Evolutionary conservation across 2,329 filamentous ascomycete genomes (phyloP).

Genomic region (Hypoxylon sp.): DNA sequence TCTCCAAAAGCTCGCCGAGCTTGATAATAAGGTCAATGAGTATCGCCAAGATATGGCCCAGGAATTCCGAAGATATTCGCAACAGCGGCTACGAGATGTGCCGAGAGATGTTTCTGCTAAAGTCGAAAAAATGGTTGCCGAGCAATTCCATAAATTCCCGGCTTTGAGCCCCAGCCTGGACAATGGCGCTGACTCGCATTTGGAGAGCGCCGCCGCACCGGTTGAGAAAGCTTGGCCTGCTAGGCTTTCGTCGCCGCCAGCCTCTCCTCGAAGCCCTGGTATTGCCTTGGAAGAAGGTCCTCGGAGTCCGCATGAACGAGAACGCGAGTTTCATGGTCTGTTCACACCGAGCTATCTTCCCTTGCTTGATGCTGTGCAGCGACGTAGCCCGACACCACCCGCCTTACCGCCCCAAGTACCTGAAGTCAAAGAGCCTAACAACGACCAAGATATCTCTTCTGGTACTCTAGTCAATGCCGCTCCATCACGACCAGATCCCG

Average conservation of each 20-base stretch:
- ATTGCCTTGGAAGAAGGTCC: slow-evolving; percentile 56
- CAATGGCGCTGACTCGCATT: slow-evolving; percentile 36
- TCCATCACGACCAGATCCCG: slow-evolving; percentile 55
- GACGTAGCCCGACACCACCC: slow-evolving; percentile 46
- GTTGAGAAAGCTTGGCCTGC: slow-evolving; percentile 46
- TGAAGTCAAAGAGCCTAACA: slow-evolving; percentile 53
- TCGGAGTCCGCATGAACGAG: slow-evolving; percentile 67
- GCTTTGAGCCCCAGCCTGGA: slow-evolving; percentile 60
- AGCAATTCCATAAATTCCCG: slow-evolving; percentile 62
- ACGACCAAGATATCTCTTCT: slow-evolving; percentile 42
- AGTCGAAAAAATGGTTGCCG: slow-evolving; percentile 64
- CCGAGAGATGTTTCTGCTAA: slow-evolving; percentile 63
- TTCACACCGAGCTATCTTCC: slow-evolving; percentile 76
- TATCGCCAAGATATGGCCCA: slow-evolving; percentile 71
- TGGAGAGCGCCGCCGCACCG: slow-evolving; percentile 37
- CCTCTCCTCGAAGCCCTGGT: slow-evolving; percentile 59
- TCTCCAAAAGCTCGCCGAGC: slow-evolving; percentile 67
- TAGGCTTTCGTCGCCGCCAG: slow-evolving; percentile 58
- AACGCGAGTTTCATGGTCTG: slow-evolving; percentile 72
- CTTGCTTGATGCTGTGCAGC: slow-evolving; percentile 66
- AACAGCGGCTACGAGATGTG: slow-evolving; percentile 64
- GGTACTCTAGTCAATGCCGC: slow-evolving; percentile 41
- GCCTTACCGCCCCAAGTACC: slow-evolving; percentile 36
- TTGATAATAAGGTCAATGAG: slow-evolving; percentile 70
- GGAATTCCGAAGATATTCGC: slow-evolving; percentile 70